These are phyloP conservation scores for Aspergillus panamensis DNA, from an alignment of 495 filamentous ascomycete species.

Conservation along the genomic window DNA sequence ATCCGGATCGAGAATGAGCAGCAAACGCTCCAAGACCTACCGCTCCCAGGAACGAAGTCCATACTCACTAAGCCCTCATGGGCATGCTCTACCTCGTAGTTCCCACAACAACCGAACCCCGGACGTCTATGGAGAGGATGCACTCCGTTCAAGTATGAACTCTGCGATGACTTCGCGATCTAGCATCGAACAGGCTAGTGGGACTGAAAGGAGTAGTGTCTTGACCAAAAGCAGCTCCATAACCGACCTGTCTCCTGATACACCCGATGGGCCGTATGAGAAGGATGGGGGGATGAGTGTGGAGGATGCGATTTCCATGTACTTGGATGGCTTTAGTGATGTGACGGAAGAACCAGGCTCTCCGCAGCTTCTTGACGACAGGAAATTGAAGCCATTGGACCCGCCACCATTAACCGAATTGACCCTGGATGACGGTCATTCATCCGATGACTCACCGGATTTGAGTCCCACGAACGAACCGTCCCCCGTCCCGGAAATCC, in stretches of 20 bases:
- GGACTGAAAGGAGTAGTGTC: conserved; percentile 78
- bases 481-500: conserved; percentile 28
- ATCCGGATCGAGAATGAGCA: conserved; percentile 35
- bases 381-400: conserved; percentile 33
- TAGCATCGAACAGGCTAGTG: conserved; percentile 62
- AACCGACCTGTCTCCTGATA: conserved; percentile 60
- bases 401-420: conserved; percentile 32
- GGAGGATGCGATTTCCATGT: conserved; percentile 93
- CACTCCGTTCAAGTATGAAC: conserved; percentile 66
- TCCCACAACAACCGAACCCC: conserved; percentile 30
- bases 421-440: conserved; percentile 25
- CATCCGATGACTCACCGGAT: conserved; percentile 20
- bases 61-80: conserved; percentile 25
- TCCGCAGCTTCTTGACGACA: conserved; percentile 30
- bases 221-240: conserved; percentile 75
- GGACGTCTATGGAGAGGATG: conserved; percentile 44
- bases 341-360: conserved; percentile 43
- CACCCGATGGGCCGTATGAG: conserved; percentile 49
- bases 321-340: conserved; percentile 76
- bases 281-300: conserved; percentile 75
- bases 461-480: conserved; percentile 25
- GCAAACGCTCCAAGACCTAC: conserved; percentile 28
- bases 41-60: conserved; percentile 29
- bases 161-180: conserved; percentile 67
- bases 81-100: conserved; percentile 31